A percentile compares a stretch with the other conserved stretches of the same genome.
Conservation (phyloP, 208 protist genomes). For the Herpetomonas tarakana region DNA sequence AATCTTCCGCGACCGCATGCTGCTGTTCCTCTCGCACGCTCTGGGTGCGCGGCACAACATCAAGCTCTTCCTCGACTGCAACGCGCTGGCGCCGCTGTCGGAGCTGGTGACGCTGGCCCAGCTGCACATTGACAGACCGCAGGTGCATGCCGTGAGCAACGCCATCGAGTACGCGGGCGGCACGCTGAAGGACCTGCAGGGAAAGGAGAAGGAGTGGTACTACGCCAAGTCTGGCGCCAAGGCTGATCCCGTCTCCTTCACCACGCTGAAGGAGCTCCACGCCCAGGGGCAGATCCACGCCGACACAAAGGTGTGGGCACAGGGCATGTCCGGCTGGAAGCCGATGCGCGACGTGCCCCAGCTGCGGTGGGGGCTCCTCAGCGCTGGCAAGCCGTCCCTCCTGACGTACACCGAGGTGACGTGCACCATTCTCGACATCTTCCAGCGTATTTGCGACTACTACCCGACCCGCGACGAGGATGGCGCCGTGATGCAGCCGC, state of each 20-base stretch:
- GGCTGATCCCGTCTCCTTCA: conserved; percentile 67
- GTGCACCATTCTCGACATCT: conserved; percentile 85
- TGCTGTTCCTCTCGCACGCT: conserved; percentile 76
- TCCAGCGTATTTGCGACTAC: conserved; percentile 83
- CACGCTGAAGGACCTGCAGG: conserved; percentile 51
- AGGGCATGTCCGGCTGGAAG: conserved; percentile 93
- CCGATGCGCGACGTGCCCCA: conserved; percentile 84
- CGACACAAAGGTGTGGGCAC: conserved; percentile 92
- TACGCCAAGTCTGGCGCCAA: conserved; percentile 43
- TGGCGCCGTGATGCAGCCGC: conserved; percentile 89
- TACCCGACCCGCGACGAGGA: conserved; percentile 85
- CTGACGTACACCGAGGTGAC: conserved; percentile 89
- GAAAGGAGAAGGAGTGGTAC: conserved; percentile 90
- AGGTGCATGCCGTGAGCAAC: conserved; percentile 66
- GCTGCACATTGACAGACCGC: conserved; percentile 88
- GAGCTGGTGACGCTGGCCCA: conserved; percentile 92
- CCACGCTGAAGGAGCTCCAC: conserved; percentile 60
- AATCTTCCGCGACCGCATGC: conserved; percentile 82
- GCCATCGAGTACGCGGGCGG: conserved; percentile 68
- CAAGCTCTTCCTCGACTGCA: conserved; percentile 90
- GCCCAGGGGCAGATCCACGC: conserved; percentile 36
- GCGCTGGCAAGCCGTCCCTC: conserved; percentile 48
- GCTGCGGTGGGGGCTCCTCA: conserved; percentile 89
- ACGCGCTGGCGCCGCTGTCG: conserved; percentile 76
- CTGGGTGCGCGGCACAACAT: conserved; percentile 81